phyloP scores from a whole-genome alignment of 2,329 filamentous ascomycete species.

The Neophaeococcomyces mojaviensis region DNA sequence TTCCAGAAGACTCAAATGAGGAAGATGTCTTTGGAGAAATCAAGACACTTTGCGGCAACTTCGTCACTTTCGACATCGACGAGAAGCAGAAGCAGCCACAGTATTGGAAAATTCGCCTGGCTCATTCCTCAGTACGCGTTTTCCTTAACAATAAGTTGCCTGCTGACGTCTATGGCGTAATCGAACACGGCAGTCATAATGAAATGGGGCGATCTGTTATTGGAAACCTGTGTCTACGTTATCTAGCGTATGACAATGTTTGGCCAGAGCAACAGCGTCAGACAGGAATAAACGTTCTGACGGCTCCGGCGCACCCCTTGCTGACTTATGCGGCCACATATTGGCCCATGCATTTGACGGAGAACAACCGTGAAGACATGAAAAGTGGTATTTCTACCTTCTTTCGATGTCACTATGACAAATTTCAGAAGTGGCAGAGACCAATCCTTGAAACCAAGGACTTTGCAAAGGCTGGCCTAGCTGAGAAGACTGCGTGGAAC shows the following conservation, averaged over 20 bases:
- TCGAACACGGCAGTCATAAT: background rate
- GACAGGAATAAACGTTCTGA: no score
- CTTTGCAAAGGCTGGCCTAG: background rate
- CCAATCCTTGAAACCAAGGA: background rate
- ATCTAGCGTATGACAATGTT: background rate
- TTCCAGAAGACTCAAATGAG: background rate
- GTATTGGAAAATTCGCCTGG: constrained; percentile 3
- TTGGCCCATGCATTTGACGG: background rate
- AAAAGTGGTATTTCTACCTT: background rate
- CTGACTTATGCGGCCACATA: background rate
- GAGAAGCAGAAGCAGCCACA: background rate
- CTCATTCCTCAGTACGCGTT: background rate
- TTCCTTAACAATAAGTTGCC: background rate
- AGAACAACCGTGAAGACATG: background rate
- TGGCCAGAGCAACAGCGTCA: background rate
- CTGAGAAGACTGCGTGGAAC: background rate
- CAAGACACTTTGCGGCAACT: constrained; percentile 2
- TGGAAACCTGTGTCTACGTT: background rate
- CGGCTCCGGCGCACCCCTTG: background rate
- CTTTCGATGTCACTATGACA: background rate
- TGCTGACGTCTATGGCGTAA: background rate
- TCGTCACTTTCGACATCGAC: background rate
- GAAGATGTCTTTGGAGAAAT: constrained; percentile 1
- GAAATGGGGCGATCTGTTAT: background rate
- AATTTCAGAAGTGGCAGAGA: background rate